A percentile compares a stretch with the other conserved stretches of the same genome.
These are phyloP conservation scores for Neopestalotiopsis sp. DNA, from an alignment of 2,329 filamentous ascomycete species.

Conservation along the genomic window DNA sequence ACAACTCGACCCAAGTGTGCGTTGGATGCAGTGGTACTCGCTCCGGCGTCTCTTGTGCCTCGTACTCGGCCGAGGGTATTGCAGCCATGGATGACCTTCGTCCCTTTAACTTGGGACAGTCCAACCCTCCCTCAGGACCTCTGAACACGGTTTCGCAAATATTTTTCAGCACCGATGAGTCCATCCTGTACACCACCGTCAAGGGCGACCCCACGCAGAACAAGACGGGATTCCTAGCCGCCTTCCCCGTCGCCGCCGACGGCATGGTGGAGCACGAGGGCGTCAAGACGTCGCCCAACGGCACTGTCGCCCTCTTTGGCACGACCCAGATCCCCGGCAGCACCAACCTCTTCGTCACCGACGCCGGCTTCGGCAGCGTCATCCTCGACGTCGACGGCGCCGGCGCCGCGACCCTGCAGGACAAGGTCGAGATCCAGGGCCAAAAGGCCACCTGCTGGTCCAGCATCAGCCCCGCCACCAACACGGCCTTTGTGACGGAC, in stretches of 20 bases:
- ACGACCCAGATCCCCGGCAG: slow-evolving; percentile 49
- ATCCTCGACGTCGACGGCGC: slow-evolving; percentile 48
- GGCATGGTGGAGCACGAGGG: slow-evolving; percentile 31
- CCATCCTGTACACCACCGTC: slow-evolving; percentile 58
- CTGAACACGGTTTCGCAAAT: slow-evolving; percentile 64
- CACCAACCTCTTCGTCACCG: slow-evolving; percentile 56
- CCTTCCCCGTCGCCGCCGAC: slow-evolving; percentile 46
- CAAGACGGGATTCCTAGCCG: slow-evolving; percentile 61
- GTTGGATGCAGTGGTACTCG: slow-evolving; percentile 41
- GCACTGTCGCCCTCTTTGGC: slow-evolving; percentile 65
- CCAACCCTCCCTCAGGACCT: slow-evolving; percentile 62
- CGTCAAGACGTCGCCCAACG: slow-evolving; percentile 48
- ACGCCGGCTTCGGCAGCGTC: slow-evolving; percentile 61
- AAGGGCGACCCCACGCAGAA: slow-evolving; percentile 62
- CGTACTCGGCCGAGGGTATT: slow-evolving; percentile 39
- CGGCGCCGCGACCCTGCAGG: slow-evolving; percentile 39
- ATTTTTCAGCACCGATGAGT: slow-evolving; percentile 62
- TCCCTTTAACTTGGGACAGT: slow-evolving; percentile 56
- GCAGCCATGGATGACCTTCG: slow-evolving; percentile 49
- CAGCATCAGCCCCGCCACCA: slow-evolving; percentile 50
- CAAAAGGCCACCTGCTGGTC: slow-evolving; percentile 66
- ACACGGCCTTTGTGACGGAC: slow-evolving; percentile 64
- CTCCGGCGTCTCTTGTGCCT: slow-evolving; percentile 35
- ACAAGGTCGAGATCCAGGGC: slow-evolving; percentile 47
- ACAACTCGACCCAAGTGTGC: slow-evolving; percentile 39